Base-by-base conservation (phyloP, 2,329 filamentous ascomycete genomes). In the Pyricularia pennisetigena region DNA sequence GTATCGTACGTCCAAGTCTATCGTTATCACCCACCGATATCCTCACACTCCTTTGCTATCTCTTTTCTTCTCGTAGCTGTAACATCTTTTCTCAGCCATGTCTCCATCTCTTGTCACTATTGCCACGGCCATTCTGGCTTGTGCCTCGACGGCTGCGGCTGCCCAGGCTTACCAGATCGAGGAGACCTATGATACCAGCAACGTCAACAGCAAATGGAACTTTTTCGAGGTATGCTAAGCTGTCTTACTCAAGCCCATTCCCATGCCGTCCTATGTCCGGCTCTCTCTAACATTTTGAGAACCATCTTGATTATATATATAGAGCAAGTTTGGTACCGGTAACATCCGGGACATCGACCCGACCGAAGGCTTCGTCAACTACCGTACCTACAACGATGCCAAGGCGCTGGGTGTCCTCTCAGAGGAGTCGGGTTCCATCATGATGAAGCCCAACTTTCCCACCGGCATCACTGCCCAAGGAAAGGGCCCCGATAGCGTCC, bases 301-400 rank as follows among this genome's bases (percentile, higher is more conserved):
- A 14, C 14, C 4, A 12, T 35, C 12, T 35, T 3, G 10, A 12
- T 35, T 2, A 23, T 62, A 30, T 2, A 23, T 62, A 30, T 64
- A 73, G 70, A 71, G 67, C 62, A 57, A 73, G 12, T 71, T 70
- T 68, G 24, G 24, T n/a, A 71, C 71, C 24, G 68, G 65, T 49
- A 69, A 73, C 64, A 64, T 66, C 64, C 71, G 74, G 66, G 73
- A 71, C 23, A 64, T 72, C 5, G 90, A 93, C 72, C 87, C 87
- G 7, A 92, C 87, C 63, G 74, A 83, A 68, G 90, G 90, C 9
- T 90, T 84, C 73, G 89, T 92, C 65, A 78, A 81, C 68, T 93
- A 83, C 71, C 75, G 76, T 64, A 76, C 68, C 73, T 72, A 75
- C 66, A 28, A 69, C 0, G 75, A 78, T 26, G 81, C 82, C 16